phyloP scores from a whole-genome alignment of 345 rosid genomes.

The Aquilaria yunnanensis region DNA sequence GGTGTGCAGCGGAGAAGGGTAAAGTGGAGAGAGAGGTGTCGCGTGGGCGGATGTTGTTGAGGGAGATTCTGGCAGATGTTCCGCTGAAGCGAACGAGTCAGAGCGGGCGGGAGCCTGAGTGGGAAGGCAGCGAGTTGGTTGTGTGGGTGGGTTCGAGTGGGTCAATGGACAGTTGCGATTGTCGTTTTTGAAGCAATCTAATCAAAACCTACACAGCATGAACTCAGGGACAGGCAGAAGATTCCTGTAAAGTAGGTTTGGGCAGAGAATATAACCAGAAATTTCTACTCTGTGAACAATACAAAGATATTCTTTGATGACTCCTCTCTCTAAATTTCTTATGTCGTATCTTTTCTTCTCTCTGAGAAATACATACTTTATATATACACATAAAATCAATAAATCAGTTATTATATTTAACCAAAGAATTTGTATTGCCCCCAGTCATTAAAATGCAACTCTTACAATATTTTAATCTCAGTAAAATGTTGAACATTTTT shows the following conservation, averaged over 20 bases:
- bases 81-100: background rate
- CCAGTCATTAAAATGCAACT: too few relatives aligned
- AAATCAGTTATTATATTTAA: too few relatives aligned
- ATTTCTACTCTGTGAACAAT: too few relatives aligned
- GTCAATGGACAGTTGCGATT: slow-evolving; percentile 6
- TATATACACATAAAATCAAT: too few relatives aligned
- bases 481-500: too few relatives aligned
- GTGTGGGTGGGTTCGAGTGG: slow-evolving; percentile 9
- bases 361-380: too few relatives aligned
- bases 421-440: too few relatives aligned
- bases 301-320: too few relatives aligned
- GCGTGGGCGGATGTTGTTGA: slow-evolving; percentile 19
- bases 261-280: slow-evolving; percentile 6
- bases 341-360: too few relatives aligned
- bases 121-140: background rate
- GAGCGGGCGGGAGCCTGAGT: background rate
- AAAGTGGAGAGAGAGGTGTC: slow-evolving; percentile 11
- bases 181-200: background rate
- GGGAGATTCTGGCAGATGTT: slow-evolving; percentile 31
- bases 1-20: background rate
- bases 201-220: slow-evolving; percentile 7
- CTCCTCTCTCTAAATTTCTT: too few relatives aligned
- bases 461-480: too few relatives aligned
- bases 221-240: slow-evolving; percentile 20
- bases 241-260: slow-evolving; percentile 29